phyloP scores from a whole-genome alignment of 1,284 basidiomycete species.

The Papiliotrema flavescens region DNA sequence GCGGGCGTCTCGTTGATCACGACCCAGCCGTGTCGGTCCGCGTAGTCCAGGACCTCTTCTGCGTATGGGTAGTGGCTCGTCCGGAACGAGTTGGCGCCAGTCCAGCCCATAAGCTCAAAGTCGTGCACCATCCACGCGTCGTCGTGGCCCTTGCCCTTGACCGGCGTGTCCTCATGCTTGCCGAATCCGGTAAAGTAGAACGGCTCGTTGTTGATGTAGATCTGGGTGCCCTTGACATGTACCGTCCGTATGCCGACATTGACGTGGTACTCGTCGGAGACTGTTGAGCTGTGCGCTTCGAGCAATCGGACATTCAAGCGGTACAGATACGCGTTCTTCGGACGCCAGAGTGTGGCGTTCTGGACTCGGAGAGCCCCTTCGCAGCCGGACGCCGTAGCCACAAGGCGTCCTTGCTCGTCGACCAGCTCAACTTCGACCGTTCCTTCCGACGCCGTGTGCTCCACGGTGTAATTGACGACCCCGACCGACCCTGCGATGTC shows the following conservation, averaged over 20 bases:
- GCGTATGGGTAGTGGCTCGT: slow-evolving; percentile 31
- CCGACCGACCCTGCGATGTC: slow-evolving; percentile 14
- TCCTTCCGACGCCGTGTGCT: neutral
- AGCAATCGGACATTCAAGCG: slow-evolving; percentile 12
- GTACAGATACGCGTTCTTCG: slow-evolving; percentile 23
- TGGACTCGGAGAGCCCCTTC: slow-evolving; percentile 10
- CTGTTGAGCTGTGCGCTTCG: neutral
- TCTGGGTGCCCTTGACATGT: slow-evolving; percentile 12
- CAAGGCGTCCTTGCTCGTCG: slow-evolving; percentile 6
- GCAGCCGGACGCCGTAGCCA: slow-evolving; percentile 2
- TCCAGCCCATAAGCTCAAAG: slow-evolving; percentile 29
- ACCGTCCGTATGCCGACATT: slow-evolving; percentile 25
- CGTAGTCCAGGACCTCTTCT: slow-evolving; percentile 27
- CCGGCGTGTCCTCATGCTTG: slow-evolving; percentile 25
- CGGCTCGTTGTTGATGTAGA: slow-evolving; percentile 28
- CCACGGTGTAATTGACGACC: slow-evolving; percentile 15
- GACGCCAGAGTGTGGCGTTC: slow-evolving; percentile 24
- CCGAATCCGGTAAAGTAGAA: slow-evolving; percentile 29
- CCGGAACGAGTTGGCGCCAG: slow-evolving; percentile 29
- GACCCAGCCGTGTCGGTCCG: slow-evolving; percentile 25
- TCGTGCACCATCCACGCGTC: slow-evolving; percentile 32
- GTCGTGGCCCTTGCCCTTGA: slow-evolving; percentile 30
- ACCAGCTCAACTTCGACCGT: slow-evolving; percentile 12
- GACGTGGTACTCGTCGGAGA: slow-evolving; percentile 24
- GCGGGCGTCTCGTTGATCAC: slow-evolving; percentile 30